Conservation (phyloP, 345 rosid species). For the Carallia brachiata region DNA sequence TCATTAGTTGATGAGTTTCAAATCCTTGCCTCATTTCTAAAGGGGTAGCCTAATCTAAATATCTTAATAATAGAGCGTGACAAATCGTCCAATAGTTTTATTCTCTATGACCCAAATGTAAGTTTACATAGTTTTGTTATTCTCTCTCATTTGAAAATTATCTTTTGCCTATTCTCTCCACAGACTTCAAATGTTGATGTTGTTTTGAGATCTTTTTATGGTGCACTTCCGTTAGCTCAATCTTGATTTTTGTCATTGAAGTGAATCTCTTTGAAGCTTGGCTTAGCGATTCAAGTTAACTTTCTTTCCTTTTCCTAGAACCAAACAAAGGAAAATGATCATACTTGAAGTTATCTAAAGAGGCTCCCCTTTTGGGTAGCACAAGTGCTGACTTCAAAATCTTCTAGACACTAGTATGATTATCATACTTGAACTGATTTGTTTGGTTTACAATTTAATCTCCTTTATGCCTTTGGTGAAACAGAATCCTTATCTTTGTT, state of each 20-base stretch:
- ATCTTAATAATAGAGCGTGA: slow-evolving; percentile 6
- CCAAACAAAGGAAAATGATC: too few relatives aligned
- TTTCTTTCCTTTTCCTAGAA: too few relatives aligned
- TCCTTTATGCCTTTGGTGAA: too few relatives aligned
- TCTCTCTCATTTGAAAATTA: neutral
- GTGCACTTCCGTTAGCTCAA: neutral
- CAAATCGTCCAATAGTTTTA: neutral
- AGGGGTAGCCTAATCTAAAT: slow-evolving; percentile 15
- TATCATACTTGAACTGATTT: too few relatives aligned
- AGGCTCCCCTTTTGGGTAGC: too few relatives aligned
- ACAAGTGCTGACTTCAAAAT: too few relatives aligned
- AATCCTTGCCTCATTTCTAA: slow-evolving; percentile 12
- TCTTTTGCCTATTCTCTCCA: neutral
- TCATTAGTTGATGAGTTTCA: slow-evolving; percentile 1
- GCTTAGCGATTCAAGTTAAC: too few relatives aligned
- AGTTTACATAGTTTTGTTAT: neutral
- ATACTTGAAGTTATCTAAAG: too few relatives aligned
- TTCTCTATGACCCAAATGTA: slow-evolving; percentile 8
- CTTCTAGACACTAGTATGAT: too few relatives aligned
- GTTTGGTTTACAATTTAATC: too few relatives aligned
- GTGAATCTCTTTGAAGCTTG: neutral
- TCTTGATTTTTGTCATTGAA: neutral
- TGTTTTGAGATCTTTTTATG: neutral
- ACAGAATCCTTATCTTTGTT: too few relatives aligned
- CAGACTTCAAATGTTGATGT: too few relatives aligned